Conservation (phyloP, 495 filamentous ascomycete species). For the Pyrenula massariospora region DNA sequence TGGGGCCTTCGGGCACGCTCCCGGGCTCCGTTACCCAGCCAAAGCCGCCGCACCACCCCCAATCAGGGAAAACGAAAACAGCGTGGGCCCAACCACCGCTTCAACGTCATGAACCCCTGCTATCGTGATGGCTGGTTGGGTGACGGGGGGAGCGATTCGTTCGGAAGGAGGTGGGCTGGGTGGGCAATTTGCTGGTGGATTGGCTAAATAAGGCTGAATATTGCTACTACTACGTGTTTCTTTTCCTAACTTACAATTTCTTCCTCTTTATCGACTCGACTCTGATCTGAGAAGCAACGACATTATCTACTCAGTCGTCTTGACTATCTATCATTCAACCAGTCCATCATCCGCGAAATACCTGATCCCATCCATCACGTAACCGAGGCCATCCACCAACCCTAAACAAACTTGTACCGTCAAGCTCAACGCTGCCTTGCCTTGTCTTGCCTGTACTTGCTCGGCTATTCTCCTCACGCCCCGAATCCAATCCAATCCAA, state of each 20-base stretch:
- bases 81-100: neutral
- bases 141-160: neutral
- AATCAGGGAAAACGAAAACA: neutral
- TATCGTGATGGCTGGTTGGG: neutral
- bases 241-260: neutral
- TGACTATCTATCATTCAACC: neutral
- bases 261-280: neutral
- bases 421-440: too few species aligned
- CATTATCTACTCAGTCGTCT: neutral
- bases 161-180: neutral
- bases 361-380: neutral
- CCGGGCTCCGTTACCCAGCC: neutral
- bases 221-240: neutral
- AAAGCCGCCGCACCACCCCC: neutral
- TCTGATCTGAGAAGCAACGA: too few species aligned
- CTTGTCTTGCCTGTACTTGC: too few species aligned
- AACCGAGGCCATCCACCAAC: too few species aligned
- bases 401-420: too few species aligned
- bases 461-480: too few species aligned
- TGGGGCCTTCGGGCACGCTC: neutral
- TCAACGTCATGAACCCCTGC: neutral
- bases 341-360: neutral
- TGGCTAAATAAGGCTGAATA: neutral
- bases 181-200: neutral
- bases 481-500: too few species aligned